Conservation (phyloP, 2,329 filamentous ascomycete species). For the Neofusicoccum parvum region DNA sequence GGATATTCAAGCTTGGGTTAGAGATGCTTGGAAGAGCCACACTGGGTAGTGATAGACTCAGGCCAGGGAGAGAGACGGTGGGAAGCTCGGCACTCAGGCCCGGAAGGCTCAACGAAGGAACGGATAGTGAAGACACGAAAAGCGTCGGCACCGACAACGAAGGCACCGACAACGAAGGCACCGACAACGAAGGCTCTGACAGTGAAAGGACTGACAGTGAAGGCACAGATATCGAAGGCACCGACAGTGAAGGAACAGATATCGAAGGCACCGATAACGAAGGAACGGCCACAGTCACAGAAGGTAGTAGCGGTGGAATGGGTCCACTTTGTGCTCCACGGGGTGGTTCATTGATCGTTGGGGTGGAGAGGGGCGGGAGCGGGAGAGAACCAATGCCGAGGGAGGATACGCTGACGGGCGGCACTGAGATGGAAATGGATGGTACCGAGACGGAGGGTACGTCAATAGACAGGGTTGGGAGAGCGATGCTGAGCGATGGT, state of each 20-base stretch:
- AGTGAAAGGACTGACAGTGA: neutral
- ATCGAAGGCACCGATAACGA: neutral
- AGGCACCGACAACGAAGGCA: neutral
- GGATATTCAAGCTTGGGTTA: too few species aligned
- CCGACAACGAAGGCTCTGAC: neutral
- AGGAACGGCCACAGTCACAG: neutral
- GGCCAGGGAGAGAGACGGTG: neutral
- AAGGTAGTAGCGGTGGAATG: too few species aligned
- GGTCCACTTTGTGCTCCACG: too few species aligned
- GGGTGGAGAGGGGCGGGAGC: neutral
- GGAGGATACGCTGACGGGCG: neutral
- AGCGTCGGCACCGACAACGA: neutral
- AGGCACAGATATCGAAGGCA: too few species aligned
- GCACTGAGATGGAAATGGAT: neutral
- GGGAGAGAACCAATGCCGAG: neutral
- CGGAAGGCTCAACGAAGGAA: neutral
- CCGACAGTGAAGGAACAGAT: neutral
- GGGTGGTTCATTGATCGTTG: too few species aligned
- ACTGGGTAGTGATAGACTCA: neutral
- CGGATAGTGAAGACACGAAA: neutral
- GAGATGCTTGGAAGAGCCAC: neutral
- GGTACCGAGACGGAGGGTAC: neutral
- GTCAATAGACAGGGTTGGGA: neutral
- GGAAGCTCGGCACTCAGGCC: slow-evolving; percentile 1
- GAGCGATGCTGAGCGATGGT: neutral